Percentiles rank a stretch among this genome's conserved stretches.
Evolutionary conservation across 495 filamentous ascomycete species (phyloP).

Genomic region (Tuber indicum): DNA sequence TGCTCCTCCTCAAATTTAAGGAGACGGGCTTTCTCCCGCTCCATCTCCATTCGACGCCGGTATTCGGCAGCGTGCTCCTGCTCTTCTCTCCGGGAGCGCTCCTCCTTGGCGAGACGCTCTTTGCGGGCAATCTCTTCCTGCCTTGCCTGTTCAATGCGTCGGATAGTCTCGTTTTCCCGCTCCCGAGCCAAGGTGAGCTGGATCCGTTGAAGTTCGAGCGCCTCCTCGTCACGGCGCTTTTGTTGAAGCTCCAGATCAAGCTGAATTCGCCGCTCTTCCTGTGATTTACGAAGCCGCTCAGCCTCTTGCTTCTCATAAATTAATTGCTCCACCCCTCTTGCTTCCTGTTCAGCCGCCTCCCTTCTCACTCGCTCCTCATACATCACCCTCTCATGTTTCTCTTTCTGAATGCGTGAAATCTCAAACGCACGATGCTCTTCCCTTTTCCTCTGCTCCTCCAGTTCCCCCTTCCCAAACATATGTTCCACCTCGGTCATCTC

Average conservation of each 20-base stretch:
- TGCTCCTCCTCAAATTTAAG: constrained; percentile 23
- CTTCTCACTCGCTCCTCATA: background rate
- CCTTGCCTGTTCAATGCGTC: background rate
- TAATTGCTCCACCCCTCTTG: background rate
- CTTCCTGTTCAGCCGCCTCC: background rate
- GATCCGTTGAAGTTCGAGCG: background rate
- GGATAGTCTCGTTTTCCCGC: constrained; percentile 1
- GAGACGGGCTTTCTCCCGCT: constrained; percentile 20
- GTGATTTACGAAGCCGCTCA: background rate
- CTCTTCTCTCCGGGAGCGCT: constrained; percentile 23
- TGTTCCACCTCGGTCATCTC: constrained; percentile 10
- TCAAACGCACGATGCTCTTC: constrained; percentile 8
- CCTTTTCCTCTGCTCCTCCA: constrained; percentile 15
- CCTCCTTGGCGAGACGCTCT: constrained; percentile 14
- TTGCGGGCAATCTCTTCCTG: constrained; percentile 4
- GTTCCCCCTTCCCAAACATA: constrained; percentile 11
- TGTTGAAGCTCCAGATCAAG: constrained; percentile 10
- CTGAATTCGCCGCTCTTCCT: constrained; percentile 7
- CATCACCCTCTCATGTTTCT: constrained; percentile 18
- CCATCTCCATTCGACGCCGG: constrained; percentile 11
- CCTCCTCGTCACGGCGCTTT: constrained; percentile 25
- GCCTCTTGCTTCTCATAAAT: background rate
- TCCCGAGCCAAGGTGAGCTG: background rate
- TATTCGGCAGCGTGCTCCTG: constrained; percentile 15
- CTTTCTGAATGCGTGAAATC: constrained; percentile 3